Base-by-base conservation (phyloP, 2,329 filamentous ascomycete genomes). In the Cryphonectria nitschkei region DNA sequence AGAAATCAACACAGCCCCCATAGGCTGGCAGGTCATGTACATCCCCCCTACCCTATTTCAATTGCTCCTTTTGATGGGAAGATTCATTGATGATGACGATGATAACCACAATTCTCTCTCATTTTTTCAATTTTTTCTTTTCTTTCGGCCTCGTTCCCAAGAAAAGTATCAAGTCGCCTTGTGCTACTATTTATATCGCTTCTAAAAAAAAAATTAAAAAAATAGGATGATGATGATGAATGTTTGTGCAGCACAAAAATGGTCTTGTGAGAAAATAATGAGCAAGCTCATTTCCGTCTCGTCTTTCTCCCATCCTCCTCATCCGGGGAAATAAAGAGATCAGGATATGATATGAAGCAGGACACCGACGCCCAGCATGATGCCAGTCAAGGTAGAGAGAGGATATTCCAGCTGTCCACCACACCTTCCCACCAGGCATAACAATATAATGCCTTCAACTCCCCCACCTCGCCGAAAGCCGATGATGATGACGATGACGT, bases 121-220 rank as follows among this genome's bases (percentile, higher is more conserved):
- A 26, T 50, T 50, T n/a, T 19, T n/a, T n/a, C 7, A 0, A 9
- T n/a, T 50, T n/a, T 9, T n/a, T 50, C 19, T 37, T 37, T 34
- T 37, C 19, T 34, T 22, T 2, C 39, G 26, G 19, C 16, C 46
- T n/a, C 13, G 19, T 58, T 26, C 39, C 34, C 11, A 19, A 7
- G 22, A 7, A 19, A 60, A 60, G 19, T 39, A 29, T 39, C 50
- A 60, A 60, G 52, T 67, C 65, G 54, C 65, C 52, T 37, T 61
- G 65, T 37, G 65, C 52, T 67, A 50, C 50, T 66, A 61, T 67
- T 61, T 43, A 58, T 67, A 61, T 43, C 54, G 54, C 52, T 58
- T 54, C 41, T 43, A 50, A 61, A 34, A 34, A 56, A 34, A 26
- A 26, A 26, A 26, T 26, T 26, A 26, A 26, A 26, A 26, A 26